A percentile compares a stretch with the other conserved stretches of the same genome.
Conservation (phyloP, 2,329 filamentous ascomycete genomes). For the Zymoseptoria ardabiliae region DNA sequence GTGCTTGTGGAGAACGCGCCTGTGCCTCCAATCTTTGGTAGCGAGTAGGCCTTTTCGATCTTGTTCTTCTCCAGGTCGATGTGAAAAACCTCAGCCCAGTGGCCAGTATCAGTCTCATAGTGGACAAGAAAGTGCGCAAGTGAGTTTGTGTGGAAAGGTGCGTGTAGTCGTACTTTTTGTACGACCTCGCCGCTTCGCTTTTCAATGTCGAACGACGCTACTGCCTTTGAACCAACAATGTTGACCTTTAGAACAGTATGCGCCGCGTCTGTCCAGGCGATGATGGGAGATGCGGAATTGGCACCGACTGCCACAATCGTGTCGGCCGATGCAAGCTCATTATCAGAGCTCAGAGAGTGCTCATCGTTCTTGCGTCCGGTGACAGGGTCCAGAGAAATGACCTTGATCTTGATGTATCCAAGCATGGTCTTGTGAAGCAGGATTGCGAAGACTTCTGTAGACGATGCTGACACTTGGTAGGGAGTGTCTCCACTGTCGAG, state of each 20-base stretch:
- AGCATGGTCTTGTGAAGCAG: constrained; percentile 60
- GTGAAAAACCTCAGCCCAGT: constrained; percentile 82
- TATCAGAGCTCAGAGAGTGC: constrained; percentile 64
- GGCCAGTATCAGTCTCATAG: constrained; percentile 59
- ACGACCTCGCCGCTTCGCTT: constrained; percentile 30
- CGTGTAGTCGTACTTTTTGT: constrained; percentile 59
- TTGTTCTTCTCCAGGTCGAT: constrained; percentile 63
- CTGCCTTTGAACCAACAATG: constrained; percentile 49
- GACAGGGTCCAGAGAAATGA: constrained; percentile 63
- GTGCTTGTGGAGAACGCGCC: constrained; percentile 76
- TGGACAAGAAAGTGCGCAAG: constrained; percentile 80
- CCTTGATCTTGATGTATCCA: constrained; percentile 67
- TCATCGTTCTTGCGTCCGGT: constrained; percentile 68
- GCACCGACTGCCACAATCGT: constrained; percentile 69
- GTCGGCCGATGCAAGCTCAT: constrained; percentile 57
- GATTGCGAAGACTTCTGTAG: constrained; percentile 65
- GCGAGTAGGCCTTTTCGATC: constrained; percentile 69
- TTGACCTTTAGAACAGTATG: constrained; percentile 61
- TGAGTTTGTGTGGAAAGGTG: constrained; percentile 63
- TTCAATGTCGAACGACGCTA: constrained; percentile 39
- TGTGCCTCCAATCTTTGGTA: constrained; percentile 62
- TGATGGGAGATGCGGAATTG: constrained; percentile 65
- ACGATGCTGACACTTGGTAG: constrained; percentile 66
- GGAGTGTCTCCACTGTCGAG: constrained; percentile 59
- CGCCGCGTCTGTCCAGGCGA: constrained; percentile 65